phyloP scores from a whole-genome alignment of 108 stramenopile genomes.

The Cyclotella atomus region DNA sequence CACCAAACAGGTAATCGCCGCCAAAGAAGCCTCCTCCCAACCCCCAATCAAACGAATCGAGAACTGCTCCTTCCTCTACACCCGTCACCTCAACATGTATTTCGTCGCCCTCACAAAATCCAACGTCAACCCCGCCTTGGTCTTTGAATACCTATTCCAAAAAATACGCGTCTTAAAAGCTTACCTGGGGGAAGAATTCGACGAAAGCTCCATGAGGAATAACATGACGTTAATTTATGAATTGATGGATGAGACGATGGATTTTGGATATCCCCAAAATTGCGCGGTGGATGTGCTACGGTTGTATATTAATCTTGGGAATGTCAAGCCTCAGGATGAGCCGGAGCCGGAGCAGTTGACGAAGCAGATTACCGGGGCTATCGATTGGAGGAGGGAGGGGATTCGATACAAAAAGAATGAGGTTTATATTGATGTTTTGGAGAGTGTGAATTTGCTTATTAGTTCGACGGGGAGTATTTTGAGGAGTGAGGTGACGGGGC shows the following conservation, averaged over 20 bases:
- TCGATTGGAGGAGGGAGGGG: conserved; percentile 98
- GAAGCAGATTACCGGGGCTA: conserved; percentile 98
- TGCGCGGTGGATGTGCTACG: conserved; percentile 97
- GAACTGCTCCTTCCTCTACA: conserved; percentile 96
- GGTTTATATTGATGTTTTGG: conserved; percentile 98
- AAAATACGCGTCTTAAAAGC: conserved; percentile 94
- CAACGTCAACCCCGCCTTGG: conserved; percentile 97
- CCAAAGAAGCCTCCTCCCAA: conserved; percentile 95
- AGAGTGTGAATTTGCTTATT: conserved; percentile 94
- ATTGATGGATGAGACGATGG: conserved; percentile 99
- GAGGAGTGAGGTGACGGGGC: conserved; percentile 94
- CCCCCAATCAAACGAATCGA: conserved; percentile 96
- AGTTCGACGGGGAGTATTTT: conserved; percentile 90
- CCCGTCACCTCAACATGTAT: conserved; percentile 96
- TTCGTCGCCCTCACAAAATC: conserved; percentile 96
- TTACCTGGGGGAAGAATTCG: conserved; percentile 97
- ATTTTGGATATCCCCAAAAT: conserved; percentile 99
- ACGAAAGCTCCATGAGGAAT: conserved; percentile 94
- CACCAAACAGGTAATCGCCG: conserved; percentile 93
- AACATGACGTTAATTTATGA: conserved; percentile 99
- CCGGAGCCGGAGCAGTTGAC: conserved; percentile 83
- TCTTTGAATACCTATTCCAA: conserved; percentile 97
- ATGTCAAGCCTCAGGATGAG: conserved; percentile 78
- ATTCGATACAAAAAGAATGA: conserved; percentile 99
- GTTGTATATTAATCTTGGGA: conserved; percentile 97